phyloP scores from a whole-genome alignment of 805 yeast species.

The Candida arabinofermentans region DNA sequence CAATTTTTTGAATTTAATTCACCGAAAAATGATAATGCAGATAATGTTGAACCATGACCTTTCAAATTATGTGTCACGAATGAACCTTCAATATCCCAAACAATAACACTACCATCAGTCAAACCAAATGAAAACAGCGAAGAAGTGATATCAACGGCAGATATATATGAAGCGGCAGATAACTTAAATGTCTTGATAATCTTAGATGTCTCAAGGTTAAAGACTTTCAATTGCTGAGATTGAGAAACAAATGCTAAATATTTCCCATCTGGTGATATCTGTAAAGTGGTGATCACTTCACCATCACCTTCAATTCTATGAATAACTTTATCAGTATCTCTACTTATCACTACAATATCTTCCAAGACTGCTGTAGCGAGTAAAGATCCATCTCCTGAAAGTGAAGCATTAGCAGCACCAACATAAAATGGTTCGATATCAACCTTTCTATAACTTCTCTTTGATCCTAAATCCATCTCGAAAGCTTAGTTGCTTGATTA shows the following conservation, averaged over 20 bases:
- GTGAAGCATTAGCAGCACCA: constrained; percentile 74
- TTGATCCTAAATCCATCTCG: constrained; percentile 14
- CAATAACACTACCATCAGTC: constrained; percentile 87
- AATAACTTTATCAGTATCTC: constrained; percentile 51
- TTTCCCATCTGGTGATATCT: constrained; percentile 71
- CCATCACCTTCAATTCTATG: constrained; percentile 81
- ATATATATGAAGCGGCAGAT: constrained; percentile 78
- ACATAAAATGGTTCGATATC: constrained; percentile 80
- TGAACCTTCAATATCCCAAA: constrained; percentile 89
- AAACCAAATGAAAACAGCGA: constrained; percentile 91
- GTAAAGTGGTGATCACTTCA: constrained; percentile 68
- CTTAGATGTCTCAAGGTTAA: constrained; percentile 38
- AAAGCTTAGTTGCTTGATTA: background rate
- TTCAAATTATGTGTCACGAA: constrained; percentile 83
- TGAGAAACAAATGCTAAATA: constrained; percentile 73
- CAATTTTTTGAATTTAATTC: constrained; percentile 64
- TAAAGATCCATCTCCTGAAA: constrained; percentile 56
- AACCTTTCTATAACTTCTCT: constrained; percentile 33
- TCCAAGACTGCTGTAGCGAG: constrained; percentile 81
- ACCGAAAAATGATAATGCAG: constrained; percentile 72
- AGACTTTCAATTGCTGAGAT: constrained; percentile 75
- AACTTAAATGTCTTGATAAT: constrained; percentile 52
- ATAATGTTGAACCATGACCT: constrained; percentile 90
- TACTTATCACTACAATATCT: constrained; percentile 66
- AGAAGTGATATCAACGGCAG: constrained; percentile 74